phyloP scores from a whole-genome alignment of 164 flowering plant genomes.

The Santalum album region DNA sequence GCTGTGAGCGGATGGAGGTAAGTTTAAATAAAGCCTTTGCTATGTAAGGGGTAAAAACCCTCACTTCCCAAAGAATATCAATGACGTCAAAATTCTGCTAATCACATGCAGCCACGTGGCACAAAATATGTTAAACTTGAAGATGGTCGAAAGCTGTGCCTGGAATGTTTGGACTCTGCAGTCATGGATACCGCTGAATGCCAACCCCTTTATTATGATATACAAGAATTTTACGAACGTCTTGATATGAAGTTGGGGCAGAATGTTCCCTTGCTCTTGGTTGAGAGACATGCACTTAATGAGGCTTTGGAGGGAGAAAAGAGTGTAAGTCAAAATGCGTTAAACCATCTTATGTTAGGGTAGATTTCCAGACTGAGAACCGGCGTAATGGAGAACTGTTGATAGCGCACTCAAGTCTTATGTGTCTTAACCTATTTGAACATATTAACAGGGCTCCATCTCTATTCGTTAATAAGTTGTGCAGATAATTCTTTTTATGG shows the following conservation, averaged over 20 bases:
- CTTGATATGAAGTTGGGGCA: constrained; percentile 75
- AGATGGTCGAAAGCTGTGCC: constrained; percentile 85
- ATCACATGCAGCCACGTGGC: constrained; percentile 49
- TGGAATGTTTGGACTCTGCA: constrained; percentile 78
- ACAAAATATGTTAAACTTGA: constrained; percentile 46
- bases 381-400: not conserved
- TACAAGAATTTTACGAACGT: constrained; percentile 67
- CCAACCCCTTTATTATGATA: constrained; percentile 67
- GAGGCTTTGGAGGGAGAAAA: constrained; percentile 86
- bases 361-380: not conserved
- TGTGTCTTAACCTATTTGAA: too few relatives aligned
- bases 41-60: not conserved
- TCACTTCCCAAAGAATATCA: not conserved
- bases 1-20: constrained; percentile 98
- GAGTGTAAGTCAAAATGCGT: constrained; percentile 36
- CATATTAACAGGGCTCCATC: not conserved
- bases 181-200: constrained; percentile 72
- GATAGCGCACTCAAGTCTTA: too few relatives aligned
- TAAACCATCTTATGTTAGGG: not conserved
- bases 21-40: constrained; percentile 6
- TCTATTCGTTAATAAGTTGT: too few relatives aligned
- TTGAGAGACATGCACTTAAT: constrained; percentile 79
- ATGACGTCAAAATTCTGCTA: constrained; percentile 1
- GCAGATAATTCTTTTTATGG: too few relatives aligned
- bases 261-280: constrained; percentile 74